Base-by-base conservation (phyloP, 352 stramenopile genomes). In the Aphanomyces astaci region DNA sequence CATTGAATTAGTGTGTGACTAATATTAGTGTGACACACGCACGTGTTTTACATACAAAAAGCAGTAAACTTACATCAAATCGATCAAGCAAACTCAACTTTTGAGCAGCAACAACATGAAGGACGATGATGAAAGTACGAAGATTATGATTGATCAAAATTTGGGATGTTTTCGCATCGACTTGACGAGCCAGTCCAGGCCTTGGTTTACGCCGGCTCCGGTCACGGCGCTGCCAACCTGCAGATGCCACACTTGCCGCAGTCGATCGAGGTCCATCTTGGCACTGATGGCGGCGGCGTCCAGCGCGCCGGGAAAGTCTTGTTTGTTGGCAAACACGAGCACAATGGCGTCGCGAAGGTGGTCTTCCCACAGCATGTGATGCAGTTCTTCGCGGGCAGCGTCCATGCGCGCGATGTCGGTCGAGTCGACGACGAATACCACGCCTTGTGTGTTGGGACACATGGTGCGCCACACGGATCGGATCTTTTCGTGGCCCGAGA, bases 361-460 rank as follows among this genome's bases (percentile, higher is more conserved):
- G 5, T 68, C 62, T 59, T 68, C 39, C 32, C 39, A 32, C 27
- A 68, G 33, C 28, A 59, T 68, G 24, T 32, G 43, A 25, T 22
- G 24, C 7, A 68, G 51, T 33, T 59, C 62, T 40, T 74, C 63
- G 13, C 28, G 17, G 13, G 70, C 70, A 10, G 19, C 30, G n/a
- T 60, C 17, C 4, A 74, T 72, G 48, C 70, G 57, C 27, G 69
- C 48, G 25, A 13, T 15, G 43, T 74, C 70, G 27, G 31, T 72
- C 45, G 63, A 72, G 33, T 74, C 70, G 5, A 74, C 70, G 43
- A 74, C 70, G 31, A 72, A 74, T 15, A 74, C 55, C 2, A 74
- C 13, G 5, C 11, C 70, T 5, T 71, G n/a, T n/a, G 56, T 69
- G 28, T 22, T 65, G 54, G 33, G 27, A 55, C n/a, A 66, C 32